These are phyloP conservation scores for Leishmania amazonensis DNA, from an alignment of 208 protist genomes.

Conservation along the genomic window DNA sequence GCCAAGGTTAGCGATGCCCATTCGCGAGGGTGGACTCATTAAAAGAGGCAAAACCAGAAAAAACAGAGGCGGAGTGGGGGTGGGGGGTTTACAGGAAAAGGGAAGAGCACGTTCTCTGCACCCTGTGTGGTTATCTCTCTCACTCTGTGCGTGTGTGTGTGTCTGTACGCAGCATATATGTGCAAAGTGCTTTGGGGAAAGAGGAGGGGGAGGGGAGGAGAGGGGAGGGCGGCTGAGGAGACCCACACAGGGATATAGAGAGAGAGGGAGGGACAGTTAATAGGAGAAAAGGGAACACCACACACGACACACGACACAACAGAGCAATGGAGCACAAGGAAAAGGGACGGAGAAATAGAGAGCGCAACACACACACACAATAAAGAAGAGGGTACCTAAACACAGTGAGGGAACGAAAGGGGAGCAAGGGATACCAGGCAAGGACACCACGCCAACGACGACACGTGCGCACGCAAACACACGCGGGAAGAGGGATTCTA, in stretches of 20 bases:
- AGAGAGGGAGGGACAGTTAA: not conserved
- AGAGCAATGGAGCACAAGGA: not conserved
- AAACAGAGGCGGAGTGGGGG: not conserved
- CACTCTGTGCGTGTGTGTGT: not conserved
- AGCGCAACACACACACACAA: constrained; percentile 5
- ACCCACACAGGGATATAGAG: not conserved
- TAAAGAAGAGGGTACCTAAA: not conserved
- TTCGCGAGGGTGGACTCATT: not conserved
- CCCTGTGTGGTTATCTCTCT: not conserved
- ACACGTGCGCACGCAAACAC: not conserved
- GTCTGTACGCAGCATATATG: not conserved
- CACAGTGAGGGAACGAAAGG: too few relatives aligned
- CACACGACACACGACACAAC: not conserved
- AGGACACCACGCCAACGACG: not conserved
- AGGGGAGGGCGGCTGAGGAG: not conserved
- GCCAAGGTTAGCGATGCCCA: too few relatives aligned
- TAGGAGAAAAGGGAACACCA: not conserved
- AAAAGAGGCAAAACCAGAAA: not conserved
- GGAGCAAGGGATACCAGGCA: not conserved
- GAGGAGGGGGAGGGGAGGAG: not conserved
- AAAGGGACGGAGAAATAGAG: not conserved
- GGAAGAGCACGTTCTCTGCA: not conserved
- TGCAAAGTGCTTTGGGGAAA: not conserved
- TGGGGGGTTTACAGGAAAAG: not conserved
- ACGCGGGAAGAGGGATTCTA: too few relatives aligned